Conservation (phyloP, 2,329 filamentous ascomycete genomes). For the Ceratocystiopsis brevicomis region DNA sequence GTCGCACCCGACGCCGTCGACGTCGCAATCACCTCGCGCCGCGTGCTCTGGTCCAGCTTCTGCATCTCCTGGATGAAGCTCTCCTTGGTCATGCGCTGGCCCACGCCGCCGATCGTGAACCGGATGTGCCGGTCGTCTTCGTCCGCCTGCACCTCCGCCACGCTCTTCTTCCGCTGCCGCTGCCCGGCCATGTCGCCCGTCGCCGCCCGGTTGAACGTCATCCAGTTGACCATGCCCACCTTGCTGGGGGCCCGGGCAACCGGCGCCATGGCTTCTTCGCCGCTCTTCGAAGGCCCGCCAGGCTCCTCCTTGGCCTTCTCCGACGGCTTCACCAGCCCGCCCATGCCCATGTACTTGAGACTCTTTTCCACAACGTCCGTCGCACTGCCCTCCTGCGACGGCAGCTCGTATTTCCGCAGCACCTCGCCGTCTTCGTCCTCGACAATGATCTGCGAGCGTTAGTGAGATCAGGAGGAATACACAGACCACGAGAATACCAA, state of each 20-base stretch:
- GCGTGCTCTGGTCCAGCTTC: slow-evolving; percentile 48
- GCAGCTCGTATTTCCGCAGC: slow-evolving; percentile 65
- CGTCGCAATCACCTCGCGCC: slow-evolving; percentile 32
- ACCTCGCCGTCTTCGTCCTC: slow-evolving; percentile 74
- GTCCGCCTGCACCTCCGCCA: slow-evolving; percentile 24
- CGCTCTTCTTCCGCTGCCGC: slow-evolving; percentile 21
- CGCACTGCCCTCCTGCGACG: slow-evolving; percentile 27
- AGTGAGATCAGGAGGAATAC: not conserved
- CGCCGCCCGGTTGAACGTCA: slow-evolving; percentile 20
- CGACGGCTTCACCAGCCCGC: slow-evolving; percentile 21
- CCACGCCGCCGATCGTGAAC: slow-evolving; percentile 58
- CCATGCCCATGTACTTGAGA: slow-evolving; percentile 36
- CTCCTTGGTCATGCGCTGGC: slow-evolving; percentile 57
- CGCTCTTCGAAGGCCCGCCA: not conserved
- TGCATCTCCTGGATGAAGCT: slow-evolving; percentile 62
- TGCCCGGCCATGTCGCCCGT: slow-evolving; percentile 13
- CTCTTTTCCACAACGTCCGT: slow-evolving; percentile 22
- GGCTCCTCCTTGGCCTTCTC: slow-evolving; percentile 14
- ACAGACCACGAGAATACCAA: not conserved
- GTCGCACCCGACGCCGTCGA: slow-evolving; percentile 28
- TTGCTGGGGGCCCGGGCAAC: slow-evolving; percentile 17
- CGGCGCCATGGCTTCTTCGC: slow-evolving; percentile 6
- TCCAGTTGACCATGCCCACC: slow-evolving; percentile 30
- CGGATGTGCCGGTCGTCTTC: slow-evolving; percentile 53
- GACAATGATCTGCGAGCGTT: slow-evolving; percentile 43